These are phyloP conservation scores for Tylopilus balloui DNA, from an alignment of 768 basidiomycete genomes.

Conservation along the genomic window DNA sequence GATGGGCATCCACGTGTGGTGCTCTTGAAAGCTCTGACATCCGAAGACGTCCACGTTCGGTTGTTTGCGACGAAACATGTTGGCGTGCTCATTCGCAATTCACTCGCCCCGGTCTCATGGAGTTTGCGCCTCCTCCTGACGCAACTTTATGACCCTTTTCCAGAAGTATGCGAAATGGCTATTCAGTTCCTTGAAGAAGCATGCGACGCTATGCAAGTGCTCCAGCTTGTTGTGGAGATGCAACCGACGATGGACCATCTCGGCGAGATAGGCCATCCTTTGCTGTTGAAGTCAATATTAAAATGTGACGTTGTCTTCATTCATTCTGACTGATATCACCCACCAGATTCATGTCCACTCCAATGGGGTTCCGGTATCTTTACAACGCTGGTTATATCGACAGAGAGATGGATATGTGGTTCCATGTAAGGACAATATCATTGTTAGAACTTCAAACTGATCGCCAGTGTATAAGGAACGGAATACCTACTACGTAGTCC, in stretches of 20 bases:
- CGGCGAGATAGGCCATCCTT: slow-evolving; percentile 84
- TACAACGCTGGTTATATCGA: slow-evolving; percentile 91
- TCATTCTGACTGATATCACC: background rate
- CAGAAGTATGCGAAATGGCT: slow-evolving; percentile 87
- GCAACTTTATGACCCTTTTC: slow-evolving; percentile 89
- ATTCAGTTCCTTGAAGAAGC: slow-evolving; percentile 86
- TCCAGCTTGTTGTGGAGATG: slow-evolving; percentile 91
- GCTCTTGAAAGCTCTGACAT: slow-evolving; percentile 90
- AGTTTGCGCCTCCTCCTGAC: slow-evolving; percentile 87
- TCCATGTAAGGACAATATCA: slow-evolving; percentile 57
- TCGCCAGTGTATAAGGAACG: slow-evolving; percentile 61
- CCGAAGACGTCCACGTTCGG: slow-evolving; percentile 86
- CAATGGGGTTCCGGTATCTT: slow-evolving; percentile 88
- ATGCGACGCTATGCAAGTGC: slow-evolving; percentile 76
- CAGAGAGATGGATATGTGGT: slow-evolving; percentile 94
- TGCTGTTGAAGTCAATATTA: slow-evolving; percentile 72
- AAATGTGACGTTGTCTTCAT: background rate
- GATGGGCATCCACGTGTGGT: slow-evolving; percentile 94
- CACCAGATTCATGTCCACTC: slow-evolving; percentile 86
- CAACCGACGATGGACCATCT: slow-evolving; percentile 94
- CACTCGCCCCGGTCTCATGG: slow-evolving; percentile 71
- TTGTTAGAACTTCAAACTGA: slow-evolving; percentile 5
- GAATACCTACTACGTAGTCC: slow-evolving; percentile 88
- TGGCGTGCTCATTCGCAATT: slow-evolving; percentile 70
- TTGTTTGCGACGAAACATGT: slow-evolving; percentile 86